A percentile compares a stretch with the other conserved stretches of the same genome.
Evolutionary conservation across 192 early-diverging fungal species (phyloP).

Genomic region (Paraglomus occultum): DNA sequence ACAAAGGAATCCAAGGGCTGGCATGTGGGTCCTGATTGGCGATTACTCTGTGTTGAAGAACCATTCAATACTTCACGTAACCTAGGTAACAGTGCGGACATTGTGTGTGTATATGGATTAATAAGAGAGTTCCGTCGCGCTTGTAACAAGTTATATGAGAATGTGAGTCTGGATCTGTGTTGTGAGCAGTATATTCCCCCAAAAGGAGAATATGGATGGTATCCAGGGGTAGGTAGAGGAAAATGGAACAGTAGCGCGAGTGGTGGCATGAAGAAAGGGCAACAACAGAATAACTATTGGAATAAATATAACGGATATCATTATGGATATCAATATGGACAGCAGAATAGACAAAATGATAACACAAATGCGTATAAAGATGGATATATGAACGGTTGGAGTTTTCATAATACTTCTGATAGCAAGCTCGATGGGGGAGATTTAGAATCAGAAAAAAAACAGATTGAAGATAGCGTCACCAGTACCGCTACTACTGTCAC

Average conservation of each 20-base stretch:
- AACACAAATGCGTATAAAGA: not conserved
- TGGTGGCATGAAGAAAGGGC: conserved; percentile 13
- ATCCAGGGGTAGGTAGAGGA: not conserved
- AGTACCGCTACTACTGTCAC: too few species aligned
- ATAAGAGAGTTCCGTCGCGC: conserved; percentile 80
- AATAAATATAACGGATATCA: not conserved
- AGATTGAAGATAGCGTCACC: too few species aligned
- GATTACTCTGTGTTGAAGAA: conserved; percentile 88
- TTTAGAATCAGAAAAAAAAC: too few species aligned
- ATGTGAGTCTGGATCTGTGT: conserved; percentile 41
- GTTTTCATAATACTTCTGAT: too few species aligned
- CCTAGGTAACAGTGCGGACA: conserved; percentile 88
- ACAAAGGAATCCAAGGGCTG: conserved; percentile 85
- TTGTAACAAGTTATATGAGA: conserved; percentile 52
- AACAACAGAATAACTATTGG: conserved; percentile 9
- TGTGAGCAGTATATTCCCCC: conserved; percentile 57
- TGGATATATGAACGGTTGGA: not conserved
- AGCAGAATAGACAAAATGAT: not conserved
- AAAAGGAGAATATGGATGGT: not conserved
- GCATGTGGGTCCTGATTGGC: conserved; percentile 63
- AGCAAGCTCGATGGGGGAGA: too few species aligned
- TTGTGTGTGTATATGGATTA: conserved; percentile 71
- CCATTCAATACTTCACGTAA: conserved; percentile 88
- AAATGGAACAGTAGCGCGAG: not conserved
- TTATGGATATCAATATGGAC: conserved; percentile 1